Percentiles rank a stretch among this genome's conserved stretches.
Evolutionary conservation across 768 basidiomycete genomes (phyloP).

Genomic region (Mycena maculata): DNA sequence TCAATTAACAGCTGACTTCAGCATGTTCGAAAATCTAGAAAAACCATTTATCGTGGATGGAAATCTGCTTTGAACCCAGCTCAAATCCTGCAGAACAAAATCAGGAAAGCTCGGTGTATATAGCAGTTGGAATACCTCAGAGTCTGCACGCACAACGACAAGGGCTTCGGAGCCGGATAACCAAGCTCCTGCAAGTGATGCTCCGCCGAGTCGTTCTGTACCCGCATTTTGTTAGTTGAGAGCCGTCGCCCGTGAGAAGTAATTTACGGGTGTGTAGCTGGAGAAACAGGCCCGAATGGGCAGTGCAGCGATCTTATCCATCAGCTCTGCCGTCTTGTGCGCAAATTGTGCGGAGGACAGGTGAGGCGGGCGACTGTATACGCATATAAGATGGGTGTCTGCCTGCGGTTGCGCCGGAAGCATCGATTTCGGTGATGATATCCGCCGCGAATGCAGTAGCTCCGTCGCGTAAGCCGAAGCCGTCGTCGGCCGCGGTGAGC

Average conservation of each 20-base stretch:
- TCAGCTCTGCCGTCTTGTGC: conserved; percentile 17
- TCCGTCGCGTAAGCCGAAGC: conserved; percentile 23
- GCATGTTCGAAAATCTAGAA: conserved; percentile 26
- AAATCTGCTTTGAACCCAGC: background rate
- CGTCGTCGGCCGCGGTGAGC: conserved; percentile 17
- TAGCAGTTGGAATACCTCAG: conserved; percentile 12
- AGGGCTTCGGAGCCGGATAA: conserved; percentile 22
- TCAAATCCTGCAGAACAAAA: conserved; percentile 18
- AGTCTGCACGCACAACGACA: conserved; percentile 22
- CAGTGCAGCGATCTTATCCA: conserved; percentile 17
- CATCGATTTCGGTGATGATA: conserved; percentile 9
- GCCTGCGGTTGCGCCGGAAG: background rate
- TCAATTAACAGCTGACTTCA: conserved; percentile 9
- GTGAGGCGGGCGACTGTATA: conserved; percentile 18
- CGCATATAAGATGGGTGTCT: conserved; percentile 6
- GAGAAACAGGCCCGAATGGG: conserved; percentile 9
- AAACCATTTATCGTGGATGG: background rate
- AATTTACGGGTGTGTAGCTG: conserved; percentile 18
- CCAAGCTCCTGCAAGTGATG: conserved; percentile 23
- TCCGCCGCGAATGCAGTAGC: conserved; percentile 27
- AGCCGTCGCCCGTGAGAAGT: background rate
- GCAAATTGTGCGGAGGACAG: conserved; percentile 10
- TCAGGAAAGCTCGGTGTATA: background rate
- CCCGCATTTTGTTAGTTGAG: conserved; percentile 12
- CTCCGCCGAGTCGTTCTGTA: conserved; percentile 22